Percentiles rank a stretch among this genome's conserved stretches.
Conservation (phyloP, 257 asterid species). For the Nemophila menziesii region DNA sequence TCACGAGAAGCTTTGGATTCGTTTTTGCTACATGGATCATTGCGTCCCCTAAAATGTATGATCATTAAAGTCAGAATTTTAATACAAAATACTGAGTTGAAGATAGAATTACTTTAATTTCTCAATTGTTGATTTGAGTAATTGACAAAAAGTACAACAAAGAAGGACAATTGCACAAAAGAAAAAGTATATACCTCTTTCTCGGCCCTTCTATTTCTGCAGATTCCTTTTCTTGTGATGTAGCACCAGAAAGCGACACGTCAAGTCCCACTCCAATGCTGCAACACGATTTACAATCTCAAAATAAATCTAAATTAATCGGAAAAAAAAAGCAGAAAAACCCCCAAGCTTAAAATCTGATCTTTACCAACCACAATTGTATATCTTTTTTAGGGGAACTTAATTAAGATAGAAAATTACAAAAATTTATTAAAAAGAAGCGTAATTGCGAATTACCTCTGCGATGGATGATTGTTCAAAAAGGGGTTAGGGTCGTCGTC, state of each 20-base stretch:
- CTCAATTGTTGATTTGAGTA: background rate
- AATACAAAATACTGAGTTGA: background rate
- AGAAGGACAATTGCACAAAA: background rate
- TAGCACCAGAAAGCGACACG: conserved; percentile 31
- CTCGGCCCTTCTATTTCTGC: conserved; percentile 41
- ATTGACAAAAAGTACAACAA: background rate
- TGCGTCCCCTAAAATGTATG: conserved; percentile 42
- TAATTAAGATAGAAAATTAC: background rate
- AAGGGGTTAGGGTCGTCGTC: background rate
- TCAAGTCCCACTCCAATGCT: conserved; percentile 33
- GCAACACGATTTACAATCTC: conserved; percentile 16
- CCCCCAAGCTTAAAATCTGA: background rate
- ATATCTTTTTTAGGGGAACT: too few species aligned
- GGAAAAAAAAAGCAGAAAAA: background rate
- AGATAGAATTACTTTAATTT: background rate
- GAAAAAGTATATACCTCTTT: conserved; percentile 43
- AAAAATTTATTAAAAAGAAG: background rate
- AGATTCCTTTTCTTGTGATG: conserved; percentile 40
- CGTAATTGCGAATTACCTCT: background rate
- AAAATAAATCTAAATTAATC: background rate
- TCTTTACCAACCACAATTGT: background rate
- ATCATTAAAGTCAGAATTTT: background rate
- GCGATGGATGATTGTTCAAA: background rate
- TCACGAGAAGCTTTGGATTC: conserved; percentile 86
- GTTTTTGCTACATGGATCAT: conserved; percentile 35